Evolutionary conservation across 306 rosid genomes (phyloP), one percentile per base, ranked within the genome.

Genomic region (Cajanus cajan): DNA sequence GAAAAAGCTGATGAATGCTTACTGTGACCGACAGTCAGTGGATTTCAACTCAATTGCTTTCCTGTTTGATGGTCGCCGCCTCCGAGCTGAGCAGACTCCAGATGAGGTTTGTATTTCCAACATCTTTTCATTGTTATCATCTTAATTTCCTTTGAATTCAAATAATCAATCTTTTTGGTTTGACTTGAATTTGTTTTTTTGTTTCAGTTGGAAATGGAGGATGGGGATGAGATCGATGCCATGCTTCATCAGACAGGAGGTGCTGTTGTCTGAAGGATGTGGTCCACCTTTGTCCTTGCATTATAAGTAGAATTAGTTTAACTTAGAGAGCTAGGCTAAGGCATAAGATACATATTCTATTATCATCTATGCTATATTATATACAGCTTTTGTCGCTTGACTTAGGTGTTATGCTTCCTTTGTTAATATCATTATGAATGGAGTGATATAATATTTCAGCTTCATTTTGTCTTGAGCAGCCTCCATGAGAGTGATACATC

Each of bases 211-310:
- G 96, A 92, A 77, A 92, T 92, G 97, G 97, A 92, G 80, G 97
- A 92, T 24, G 97, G 96, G 5, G 97, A 93, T 65, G 96, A 93
- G 61, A 90, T 92, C 0, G 96, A 89, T 36, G 97, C 96, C 12
- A 90, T 92, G 95, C 90, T 92, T 73, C 97, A 92, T 69, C 96
- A 92, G 85, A 90, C 93, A 6, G 97, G 97, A 78, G 97, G 95
- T 58, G 62, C 78, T 75, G 55, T 63, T 58, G 72, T 73, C 34
- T 82, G 85, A 81, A 34, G 50, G 76, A 50, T 36, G 69, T 19
- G 52, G 7, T 18, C 54, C 19, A 8, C 8, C 14, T 45, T 64
- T 63, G 18, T 1, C 13, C 8, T 15, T 4, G 50, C 62, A 37
- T 37, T 57, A 82, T 82, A 41, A 78, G 34, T 81, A 85, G 83